These are phyloP conservation scores for Sparassis latifolia DNA, from an alignment of 1,284 basidiomycete species.

Conservation along the genomic window DNA sequence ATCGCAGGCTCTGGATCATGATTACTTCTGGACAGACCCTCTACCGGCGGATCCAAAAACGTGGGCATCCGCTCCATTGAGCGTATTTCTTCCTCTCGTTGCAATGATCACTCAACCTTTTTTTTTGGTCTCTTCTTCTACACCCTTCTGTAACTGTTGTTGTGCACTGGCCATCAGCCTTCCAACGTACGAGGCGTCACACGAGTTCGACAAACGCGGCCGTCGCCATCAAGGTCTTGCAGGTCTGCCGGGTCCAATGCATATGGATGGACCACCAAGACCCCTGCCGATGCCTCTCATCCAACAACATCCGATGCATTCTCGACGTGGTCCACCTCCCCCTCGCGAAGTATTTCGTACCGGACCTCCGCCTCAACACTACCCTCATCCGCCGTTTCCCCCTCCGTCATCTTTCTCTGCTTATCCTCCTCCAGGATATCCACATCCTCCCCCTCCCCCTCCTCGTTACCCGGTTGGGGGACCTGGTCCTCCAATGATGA, in stretches of 20 bases:
- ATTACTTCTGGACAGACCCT: slow-evolving; percentile 90
- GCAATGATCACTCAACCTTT: slow-evolving; percentile 5
- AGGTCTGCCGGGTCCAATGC: slow-evolving; percentile 16
- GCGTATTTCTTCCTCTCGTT: slow-evolving; percentile 4
- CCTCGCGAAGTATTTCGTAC: slow-evolving; percentile 24
- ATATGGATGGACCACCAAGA: slow-evolving; percentile 14
- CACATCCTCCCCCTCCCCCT: not conserved
- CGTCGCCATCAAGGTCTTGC: slow-evolving; percentile 37
- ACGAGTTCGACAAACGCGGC: slow-evolving; percentile 79
- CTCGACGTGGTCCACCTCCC: slow-evolving; percentile 19
- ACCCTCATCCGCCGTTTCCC: not conserved
- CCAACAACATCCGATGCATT: slow-evolving; percentile 13
- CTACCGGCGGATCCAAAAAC: slow-evolving; percentile 77
- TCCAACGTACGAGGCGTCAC: slow-evolving; percentile 73
- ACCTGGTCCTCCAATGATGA: slow-evolving; percentile 1
- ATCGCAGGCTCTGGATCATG: slow-evolving; percentile 78
- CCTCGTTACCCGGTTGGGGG: not conserved
- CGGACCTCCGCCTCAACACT: slow-evolving; percentile 15
- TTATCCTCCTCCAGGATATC: slow-evolving; percentile 1
- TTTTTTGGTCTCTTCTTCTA: not conserved
- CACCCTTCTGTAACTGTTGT: slow-evolving; percentile 2
- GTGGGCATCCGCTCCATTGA: slow-evolving; percentile 36
- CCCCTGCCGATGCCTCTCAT: slow-evolving; percentile 14
- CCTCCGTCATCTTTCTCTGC: slow-evolving; percentile 1
- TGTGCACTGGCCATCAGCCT: slow-evolving; percentile 37